Evolutionary conservation across 495 filamentous ascomycete genomes (phyloP), one percentile per base, ranked within the genome.

Genomic region (Chaetomium fimeti): DNA sequence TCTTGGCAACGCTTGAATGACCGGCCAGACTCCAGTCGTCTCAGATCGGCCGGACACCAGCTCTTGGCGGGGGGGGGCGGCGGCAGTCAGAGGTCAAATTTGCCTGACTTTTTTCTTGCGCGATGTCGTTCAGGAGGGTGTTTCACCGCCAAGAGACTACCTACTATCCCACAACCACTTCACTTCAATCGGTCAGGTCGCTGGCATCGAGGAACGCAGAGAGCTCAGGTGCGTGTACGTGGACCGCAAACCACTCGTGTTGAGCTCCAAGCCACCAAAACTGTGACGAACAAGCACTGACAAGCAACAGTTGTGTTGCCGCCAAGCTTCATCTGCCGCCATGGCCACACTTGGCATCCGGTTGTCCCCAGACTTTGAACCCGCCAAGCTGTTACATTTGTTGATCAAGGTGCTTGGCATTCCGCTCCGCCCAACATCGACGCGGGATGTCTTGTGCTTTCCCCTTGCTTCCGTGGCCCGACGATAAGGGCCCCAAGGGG

Each of bases 341-440:
- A 6, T 27, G 60, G 15, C 60, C 60, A 48, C 48, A 36, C 60
- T 66, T 56, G 60, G 65, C 60, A 40, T 38, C 32, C 49, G 27
- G 42, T 52, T 58, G 51, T 9, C 36, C 45, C 62, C 54, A 56
- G 27, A 53, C 22, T 56, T 32, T 63, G 56, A 63, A 32, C 42
- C 42, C 55, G 67, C 67, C 68, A 72, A 72, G 68, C 62, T 55
- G 70, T 69, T 66, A 69, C 62, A 67, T 62, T 43, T 67, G 68
- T 29, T 66, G 64, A 71, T 68, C 61, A 62, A 64, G 57, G 27
- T 32, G 18, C 69, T 71, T 71, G 69, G 69, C 69, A 71, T 65
- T 66, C 64, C 66, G 53, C 36, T 57, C 24, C 57, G 40, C 27
- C 57, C 56, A 59, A 22, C 12, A 43, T 2, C 20, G 54, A 27